Base-by-base conservation (phyloP, 495 filamentous ascomycete genomes). In the Aspergillus coremiiformis region DNA sequence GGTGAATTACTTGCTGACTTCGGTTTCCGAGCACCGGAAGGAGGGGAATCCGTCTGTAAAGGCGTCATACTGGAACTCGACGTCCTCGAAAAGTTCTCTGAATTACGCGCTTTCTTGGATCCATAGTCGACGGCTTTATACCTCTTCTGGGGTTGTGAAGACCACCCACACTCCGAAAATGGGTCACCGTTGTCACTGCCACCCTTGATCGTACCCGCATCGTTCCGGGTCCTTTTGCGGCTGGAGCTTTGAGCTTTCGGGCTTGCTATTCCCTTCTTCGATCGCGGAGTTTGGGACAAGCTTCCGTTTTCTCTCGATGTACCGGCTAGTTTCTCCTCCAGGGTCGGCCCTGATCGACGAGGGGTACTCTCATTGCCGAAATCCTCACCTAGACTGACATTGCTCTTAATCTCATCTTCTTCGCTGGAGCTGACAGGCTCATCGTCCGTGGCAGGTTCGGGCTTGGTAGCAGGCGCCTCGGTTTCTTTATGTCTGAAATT, bases 351-450 rank as follows among this genome's bases (percentile, higher is more conserved):
- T 8, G 51, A 39, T 44, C 33, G 20, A 49, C 48, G 46, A 10
- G 19, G 11, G 19, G 45, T 52, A 6, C 59, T 59, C 9, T 57
- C 60, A 22, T 52, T 21, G 3, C 45, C 51, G 5, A 49, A 42
- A 15, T 39, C 52, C 17, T 58, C 45, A 23, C 54, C 24, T 33
- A 45, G 15, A 9, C 37, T 41, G 33, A 29, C 44, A 17, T 56
- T 47, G 26, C 19, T 45, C 7, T 48, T 32, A 2, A 6, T 41
- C 26, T 70, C 67, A 8, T 66, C 64, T 10, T 64, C 64, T 6
- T 64, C 65, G 46, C 39, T 60, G 19, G 60, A 63, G 49, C 64
- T 68, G 12, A 63, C n/a, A 1, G 69, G 69, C 17, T 64, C 58
- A 29, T 62, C 66, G 27, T 68, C 59, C 11, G 56, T 65, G 11